A percentile compares a stretch with the other conserved stretches of the same genome.
Conservation (phyloP, 1,284 basidiomycete genomes). For the Abortiporus biennis region DNA sequence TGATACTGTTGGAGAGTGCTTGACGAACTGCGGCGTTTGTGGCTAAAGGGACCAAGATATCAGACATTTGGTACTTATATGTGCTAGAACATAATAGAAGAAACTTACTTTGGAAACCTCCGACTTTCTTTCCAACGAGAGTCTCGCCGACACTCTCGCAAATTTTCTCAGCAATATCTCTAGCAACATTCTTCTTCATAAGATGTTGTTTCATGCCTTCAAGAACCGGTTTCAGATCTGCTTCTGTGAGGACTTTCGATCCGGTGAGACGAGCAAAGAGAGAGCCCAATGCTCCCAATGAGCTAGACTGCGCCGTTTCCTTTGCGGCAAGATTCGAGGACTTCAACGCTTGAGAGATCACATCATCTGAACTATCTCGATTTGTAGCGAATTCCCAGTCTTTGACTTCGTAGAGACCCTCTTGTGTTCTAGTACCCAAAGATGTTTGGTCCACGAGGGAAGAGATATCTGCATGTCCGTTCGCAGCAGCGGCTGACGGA, state of each 20-base stretch:
- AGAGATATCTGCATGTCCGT: constrained; percentile 43
- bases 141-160: constrained; percentile 90
- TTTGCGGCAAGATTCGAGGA: constrained; percentile 25
- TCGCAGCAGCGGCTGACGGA: constrained; percentile 20
- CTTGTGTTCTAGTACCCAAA: constrained; percentile 70
- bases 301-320: constrained; percentile 27
- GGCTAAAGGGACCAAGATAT: constrained; percentile 34
- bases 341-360: constrained; percentile 51
- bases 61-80: not conserved
- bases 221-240: constrained; percentile 85
- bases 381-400: constrained; percentile 77
- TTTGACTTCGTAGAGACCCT: constrained; percentile 91
- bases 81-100: not conserved
- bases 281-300: constrained; percentile 61
- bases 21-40: constrained; percentile 81
- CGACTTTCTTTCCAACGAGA: constrained; percentile 87
- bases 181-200: constrained; percentile 98
- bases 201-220: constrained; percentile 95
- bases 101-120: constrained; percentile 75
- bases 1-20: constrained; percentile 84
- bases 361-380: constrained; percentile 43
- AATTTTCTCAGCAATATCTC: constrained; percentile 90
- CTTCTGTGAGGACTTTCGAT: constrained; percentile 75
- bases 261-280: constrained; percentile 84
- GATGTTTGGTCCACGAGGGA: constrained; percentile 75